Evolutionary conservation across 352 stramenopile genomes (phyloP), one percentile per base, ranked within the genome.

Genomic region (Phytophthora ramorum): DNA sequence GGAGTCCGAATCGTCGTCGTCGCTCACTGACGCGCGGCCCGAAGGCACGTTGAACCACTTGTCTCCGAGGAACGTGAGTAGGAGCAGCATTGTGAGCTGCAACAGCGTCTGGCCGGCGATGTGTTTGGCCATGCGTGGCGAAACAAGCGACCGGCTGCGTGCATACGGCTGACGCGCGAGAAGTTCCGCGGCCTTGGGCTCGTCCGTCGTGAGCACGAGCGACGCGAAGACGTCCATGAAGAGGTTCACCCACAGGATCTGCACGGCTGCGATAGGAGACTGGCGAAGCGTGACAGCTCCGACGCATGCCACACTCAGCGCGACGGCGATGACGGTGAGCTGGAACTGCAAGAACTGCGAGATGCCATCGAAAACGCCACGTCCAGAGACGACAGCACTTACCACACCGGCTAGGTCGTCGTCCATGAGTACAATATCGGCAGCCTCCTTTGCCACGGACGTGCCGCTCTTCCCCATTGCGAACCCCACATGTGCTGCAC

Each of bases 151-250:
- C 20, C 89, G 77, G 54, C 89, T 88, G 38, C 87, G 81, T 17
- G 80, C 75, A 75, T 98, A 98, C 12, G 95, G 94, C 44, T 83
- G 80, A 30, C 92, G 81, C 7, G 92, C 74, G 7, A 99, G 79
- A 16, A 99, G 75, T 38, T 71, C 41, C 5, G 83, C 71, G n/a
- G 78, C 53, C 1, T 81, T 89, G 1, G 95, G 95, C 43, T 91
- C 81, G 75, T 98, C 96, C 13, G 96, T 98, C 38, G 91, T 95
- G 24, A 99, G 80, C 28, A 96, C 95, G 12, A 98, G 74, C 41
- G 95, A 95, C 16, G 93, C 95, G 66, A 98, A 97, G 7, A 93
- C 97, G 77, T 98, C 95, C 94, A 98, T 99, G 74, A 98, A 98
- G 45, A 99, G 76, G 75, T 98, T 98, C 35, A 98, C 89, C 95